Evolutionary conservation across 2,329 filamentous ascomycete genomes (phyloP), one percentile per base, ranked within the genome.

Genomic region (Thelonectria rubi): DNA sequence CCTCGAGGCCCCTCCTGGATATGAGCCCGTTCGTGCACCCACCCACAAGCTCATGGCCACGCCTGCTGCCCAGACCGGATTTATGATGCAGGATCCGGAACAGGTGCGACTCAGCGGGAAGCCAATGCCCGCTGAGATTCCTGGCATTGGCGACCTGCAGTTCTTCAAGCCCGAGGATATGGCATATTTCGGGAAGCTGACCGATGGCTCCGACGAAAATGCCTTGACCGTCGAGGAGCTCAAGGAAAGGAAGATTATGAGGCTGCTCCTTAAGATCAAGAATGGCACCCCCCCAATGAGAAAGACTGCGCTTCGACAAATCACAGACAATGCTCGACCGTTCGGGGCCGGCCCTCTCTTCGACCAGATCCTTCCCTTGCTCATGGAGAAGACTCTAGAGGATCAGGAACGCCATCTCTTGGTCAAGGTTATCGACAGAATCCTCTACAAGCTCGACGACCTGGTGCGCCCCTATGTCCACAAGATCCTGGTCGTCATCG

Each of bases 141-240:
- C 95, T 3, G 95, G 95, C 40, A 93, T 99, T 51, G 94, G 94
- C 40, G 95, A 99, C 76, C 81, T 99, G 53, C 94, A 97, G 69
- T 99, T 98, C 76, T 97, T 99, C 85, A 99, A 99, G 80, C 88
- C 93, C 1, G 95, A 99, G 77, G 95, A 99, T 77, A 97, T 98
- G 93, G 90, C 92, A 40, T 99, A 99, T 79, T 99, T 99, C 73
- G 94, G 94, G 61, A 98, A 99, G 81, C 86, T 99, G 42, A 94
- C 97, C 20, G 95, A 99, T 74, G 93, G 92, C 39, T 91, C 91
- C 24, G 93, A 98, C 70, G 95, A 99, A 79, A 96, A 94, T 70
- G 85, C 88, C 20, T 87, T 99, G 79, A 94, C 90, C 18, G 93
- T 99, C 10, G 95, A 99, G 50, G 94, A 99, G 73, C 81, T 99